Conservation (phyloP, 306 rosid genomes). For the Cucumis sativus region DNA sequence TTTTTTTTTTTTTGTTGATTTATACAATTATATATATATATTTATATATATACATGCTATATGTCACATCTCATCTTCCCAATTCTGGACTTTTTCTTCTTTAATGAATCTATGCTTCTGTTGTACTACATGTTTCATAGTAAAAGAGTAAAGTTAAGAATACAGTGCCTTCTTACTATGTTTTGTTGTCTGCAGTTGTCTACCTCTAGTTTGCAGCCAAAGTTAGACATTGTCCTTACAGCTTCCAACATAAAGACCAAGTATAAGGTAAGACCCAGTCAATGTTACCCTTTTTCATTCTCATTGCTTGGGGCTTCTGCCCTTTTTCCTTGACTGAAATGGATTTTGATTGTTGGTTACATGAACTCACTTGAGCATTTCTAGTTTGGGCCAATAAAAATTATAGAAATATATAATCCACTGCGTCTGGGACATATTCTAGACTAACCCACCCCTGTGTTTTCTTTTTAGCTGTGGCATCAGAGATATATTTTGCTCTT, state of each 20-base stretch:
- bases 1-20: too few species aligned
- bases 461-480: background rate
- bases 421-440: background rate
- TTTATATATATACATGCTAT: background rate
- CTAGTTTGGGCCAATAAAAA: background rate
- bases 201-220: conserved; percentile 15
- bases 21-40: too few species aligned
- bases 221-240: conserved; percentile 25
- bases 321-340: background rate
- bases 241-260: conserved; percentile 41
- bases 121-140: background rate
- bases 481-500: background rate
- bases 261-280: conserved; percentile 40
- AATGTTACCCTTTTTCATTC: background rate
- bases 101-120: background rate
- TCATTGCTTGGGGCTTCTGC: background rate
- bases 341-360: background rate
- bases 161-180: background rate
- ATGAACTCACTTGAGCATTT: background rate
- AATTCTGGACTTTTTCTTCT: background rate
- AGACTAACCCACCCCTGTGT: background rate
- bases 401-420: background rate
- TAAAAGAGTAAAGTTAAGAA: background rate
- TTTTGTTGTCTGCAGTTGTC: conserved; percentile 29
- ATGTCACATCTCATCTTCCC: background rate